Evolutionary conservation across 2,329 filamentous ascomycete genomes (phyloP).

Genomic region (Pyricularia sp.): DNA sequence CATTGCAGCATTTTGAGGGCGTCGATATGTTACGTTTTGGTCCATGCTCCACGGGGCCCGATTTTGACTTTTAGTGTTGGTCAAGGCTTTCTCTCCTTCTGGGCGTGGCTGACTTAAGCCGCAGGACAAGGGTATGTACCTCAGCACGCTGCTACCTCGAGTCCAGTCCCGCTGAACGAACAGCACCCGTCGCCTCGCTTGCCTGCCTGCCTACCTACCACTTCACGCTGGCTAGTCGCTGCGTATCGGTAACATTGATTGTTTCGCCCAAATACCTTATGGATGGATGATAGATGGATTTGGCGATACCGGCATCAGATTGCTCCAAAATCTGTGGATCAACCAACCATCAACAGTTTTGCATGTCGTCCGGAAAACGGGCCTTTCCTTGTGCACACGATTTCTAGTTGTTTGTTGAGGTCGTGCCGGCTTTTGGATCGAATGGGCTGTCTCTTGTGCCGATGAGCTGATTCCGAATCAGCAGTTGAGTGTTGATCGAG

Average conservation of each 20-base stretch:
- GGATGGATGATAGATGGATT: background rate
- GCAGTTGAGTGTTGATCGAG: background rate
- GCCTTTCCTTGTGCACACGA: background rate
- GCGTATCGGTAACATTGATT: constrained; percentile 6
- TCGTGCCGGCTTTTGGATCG: background rate
- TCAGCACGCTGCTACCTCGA: background rate
- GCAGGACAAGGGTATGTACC: background rate
- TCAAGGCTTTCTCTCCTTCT: constrained; percentile 1
- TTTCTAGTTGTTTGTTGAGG: background rate
- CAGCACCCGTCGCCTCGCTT: background rate
- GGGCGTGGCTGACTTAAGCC: background rate
- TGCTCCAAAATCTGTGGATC: background rate
- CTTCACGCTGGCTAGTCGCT: background rate
- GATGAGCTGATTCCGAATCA: background rate
- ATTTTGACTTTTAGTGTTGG: constrained; percentile 1
- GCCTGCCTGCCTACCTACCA: background rate
- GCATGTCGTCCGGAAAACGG: background rate
- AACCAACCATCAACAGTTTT: background rate
- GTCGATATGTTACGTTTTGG: background rate
- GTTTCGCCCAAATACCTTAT: constrained; percentile 9
- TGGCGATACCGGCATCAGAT: background rate
- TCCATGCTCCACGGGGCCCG: constrained; percentile 1
- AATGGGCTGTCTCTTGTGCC: background rate
- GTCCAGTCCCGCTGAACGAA: background rate
- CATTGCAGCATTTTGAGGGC: constrained; percentile 26